Conservation (phyloP, 441 rosid genomes). For the Euphorbia celastroides region DNA sequence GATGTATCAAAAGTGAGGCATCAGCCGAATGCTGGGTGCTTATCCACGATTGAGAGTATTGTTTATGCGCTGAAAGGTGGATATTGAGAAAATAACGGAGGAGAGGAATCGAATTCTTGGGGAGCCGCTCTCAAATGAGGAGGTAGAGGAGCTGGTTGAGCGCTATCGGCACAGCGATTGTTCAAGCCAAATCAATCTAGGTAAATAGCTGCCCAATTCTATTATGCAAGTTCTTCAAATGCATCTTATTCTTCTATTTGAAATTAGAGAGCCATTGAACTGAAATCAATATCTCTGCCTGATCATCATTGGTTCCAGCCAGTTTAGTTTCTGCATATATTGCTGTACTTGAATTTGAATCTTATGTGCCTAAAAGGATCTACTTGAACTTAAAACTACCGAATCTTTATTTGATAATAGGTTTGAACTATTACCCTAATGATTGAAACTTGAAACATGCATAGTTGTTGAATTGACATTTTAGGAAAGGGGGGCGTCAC, state of each 20-base stretch:
- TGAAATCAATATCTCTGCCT: no score
- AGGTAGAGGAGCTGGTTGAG: constrained; percentile 66
- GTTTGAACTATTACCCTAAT: no score
- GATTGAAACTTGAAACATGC: neutral
- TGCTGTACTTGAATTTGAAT: neutral
- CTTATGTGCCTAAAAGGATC: neutral
- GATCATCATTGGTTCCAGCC: no score
- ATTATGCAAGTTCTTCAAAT: neutral
- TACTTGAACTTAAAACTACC: no score
- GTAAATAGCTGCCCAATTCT: constrained; percentile 26
- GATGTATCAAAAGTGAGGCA: constrained; percentile 54
- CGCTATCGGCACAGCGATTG: constrained; percentile 76
- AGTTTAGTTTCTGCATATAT: no score
- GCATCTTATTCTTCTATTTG: neutral
- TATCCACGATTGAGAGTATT: constrained; percentile 82
- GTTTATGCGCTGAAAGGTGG: constrained; percentile 60
- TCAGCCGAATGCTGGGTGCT: constrained; percentile 69
- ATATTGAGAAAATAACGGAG: constrained; percentile 32
- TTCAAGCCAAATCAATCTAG: constrained; percentile 72
- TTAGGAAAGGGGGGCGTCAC: constrained; percentile 87
- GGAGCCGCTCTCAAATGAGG: constrained; percentile 54
- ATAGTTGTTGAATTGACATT: neutral
- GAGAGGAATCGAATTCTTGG: constrained; percentile 52
- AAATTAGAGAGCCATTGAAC: neutral
- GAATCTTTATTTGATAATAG: no score